A percentile compares a stretch with the other conserved stretches of the same genome.
These are phyloP conservation scores for Williopsis jadinii DNA, from an alignment of 1,139 yeast species.

Conservation along the genomic window DNA sequence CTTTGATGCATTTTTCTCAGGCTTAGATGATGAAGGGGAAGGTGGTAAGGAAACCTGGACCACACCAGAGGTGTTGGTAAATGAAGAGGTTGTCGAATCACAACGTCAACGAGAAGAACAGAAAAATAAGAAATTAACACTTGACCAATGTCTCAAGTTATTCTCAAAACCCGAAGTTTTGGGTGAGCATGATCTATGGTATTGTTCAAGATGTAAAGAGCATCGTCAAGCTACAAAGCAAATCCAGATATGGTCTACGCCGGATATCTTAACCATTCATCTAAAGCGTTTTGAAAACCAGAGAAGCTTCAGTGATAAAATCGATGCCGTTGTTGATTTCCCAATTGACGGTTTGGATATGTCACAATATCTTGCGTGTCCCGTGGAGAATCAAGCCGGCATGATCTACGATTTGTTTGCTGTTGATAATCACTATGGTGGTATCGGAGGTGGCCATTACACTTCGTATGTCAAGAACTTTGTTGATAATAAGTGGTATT, in stretches of 20 bases:
- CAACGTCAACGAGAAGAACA: constrained; percentile 32
- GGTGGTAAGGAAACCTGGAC: constrained; percentile 47
- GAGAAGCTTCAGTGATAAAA: constrained; percentile 82
- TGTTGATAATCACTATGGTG: constrained; percentile 94
- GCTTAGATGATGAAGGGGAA: constrained; percentile 30
- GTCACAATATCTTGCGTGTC: constrained; percentile 43
- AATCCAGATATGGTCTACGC: constrained; percentile 86
- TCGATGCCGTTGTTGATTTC: constrained; percentile 76
- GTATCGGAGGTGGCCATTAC: constrained; percentile 96
- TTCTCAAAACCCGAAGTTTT: constrained; percentile 82
- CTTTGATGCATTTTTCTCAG: constrained; percentile 44
- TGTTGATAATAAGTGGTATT: constrained; percentile 77
- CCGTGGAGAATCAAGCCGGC: constrained; percentile 29
- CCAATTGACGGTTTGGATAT: constrained; percentile 83
- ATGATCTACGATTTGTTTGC: constrained; percentile 77
- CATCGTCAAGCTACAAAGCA: constrained; percentile 89
- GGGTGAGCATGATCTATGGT: constrained; percentile 91
- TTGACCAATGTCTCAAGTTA: constrained; percentile 67
- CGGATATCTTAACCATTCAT: constrained; percentile 85
- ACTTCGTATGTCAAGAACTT: constrained; percentile 84
- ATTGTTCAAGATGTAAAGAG: constrained; percentile 83
- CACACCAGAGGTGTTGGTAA: constrained; percentile 40
- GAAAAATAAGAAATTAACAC: constrained; percentile 46
- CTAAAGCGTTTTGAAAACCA: constrained; percentile 86
- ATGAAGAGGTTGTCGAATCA: constrained; percentile 44